A percentile compares a stretch with the other conserved stretches of the same genome.
Evolutionary conservation across 495 filamentous ascomycete species (phyloP).

Genomic region (Neurospora sp.): DNA sequence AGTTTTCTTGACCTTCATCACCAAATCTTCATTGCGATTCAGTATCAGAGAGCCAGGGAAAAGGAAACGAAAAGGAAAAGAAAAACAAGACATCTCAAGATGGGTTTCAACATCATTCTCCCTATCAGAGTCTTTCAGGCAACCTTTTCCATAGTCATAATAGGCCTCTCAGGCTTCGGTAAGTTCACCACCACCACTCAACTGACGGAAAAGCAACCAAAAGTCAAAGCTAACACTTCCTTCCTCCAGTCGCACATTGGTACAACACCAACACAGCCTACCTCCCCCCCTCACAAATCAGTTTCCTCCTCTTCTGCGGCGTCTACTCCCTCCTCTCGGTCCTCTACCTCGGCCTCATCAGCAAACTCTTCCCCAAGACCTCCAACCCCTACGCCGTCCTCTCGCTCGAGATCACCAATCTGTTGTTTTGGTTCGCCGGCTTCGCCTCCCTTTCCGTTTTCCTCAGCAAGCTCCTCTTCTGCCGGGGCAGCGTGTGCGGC

Average conservation of each 20-base stretch:
- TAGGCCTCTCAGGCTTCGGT: conserved; percentile 66
- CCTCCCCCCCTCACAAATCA: conserved; percentile 47
- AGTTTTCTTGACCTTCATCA: not conserved
- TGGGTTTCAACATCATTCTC: conserved; percentile 16
- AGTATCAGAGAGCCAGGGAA: not conserved
- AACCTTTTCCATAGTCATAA: conserved; percentile 53
- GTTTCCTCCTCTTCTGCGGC: conserved; percentile 62
- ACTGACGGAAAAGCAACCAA: not conserved
- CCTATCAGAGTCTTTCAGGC: conserved; percentile 41
- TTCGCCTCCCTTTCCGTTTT: conserved; percentile 63
- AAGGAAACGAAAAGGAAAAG: not conserved
- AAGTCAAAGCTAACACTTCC: conserved; percentile 5
- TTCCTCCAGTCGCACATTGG: conserved; percentile 37
- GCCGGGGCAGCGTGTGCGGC: conserved; percentile 40
- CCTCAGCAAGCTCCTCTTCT: conserved; percentile 45
- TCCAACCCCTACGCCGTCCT: conserved; percentile 51
- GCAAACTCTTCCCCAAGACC: conserved; percentile 40
- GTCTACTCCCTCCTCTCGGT: conserved; percentile 58
- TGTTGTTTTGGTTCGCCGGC: conserved; percentile 74
- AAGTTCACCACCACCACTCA: conserved; percentile 13
- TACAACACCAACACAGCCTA: conserved; percentile 37
- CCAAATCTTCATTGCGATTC: not conserved
- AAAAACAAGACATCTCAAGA: not conserved
- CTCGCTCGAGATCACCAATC: conserved; percentile 53
- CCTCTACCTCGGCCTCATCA: conserved; percentile 53